Evolutionary conservation across 495 filamentous ascomycete species (phyloP), one percentile per base, ranked within the genome.

Genomic region (Tuber microsphaerosporum): DNA sequence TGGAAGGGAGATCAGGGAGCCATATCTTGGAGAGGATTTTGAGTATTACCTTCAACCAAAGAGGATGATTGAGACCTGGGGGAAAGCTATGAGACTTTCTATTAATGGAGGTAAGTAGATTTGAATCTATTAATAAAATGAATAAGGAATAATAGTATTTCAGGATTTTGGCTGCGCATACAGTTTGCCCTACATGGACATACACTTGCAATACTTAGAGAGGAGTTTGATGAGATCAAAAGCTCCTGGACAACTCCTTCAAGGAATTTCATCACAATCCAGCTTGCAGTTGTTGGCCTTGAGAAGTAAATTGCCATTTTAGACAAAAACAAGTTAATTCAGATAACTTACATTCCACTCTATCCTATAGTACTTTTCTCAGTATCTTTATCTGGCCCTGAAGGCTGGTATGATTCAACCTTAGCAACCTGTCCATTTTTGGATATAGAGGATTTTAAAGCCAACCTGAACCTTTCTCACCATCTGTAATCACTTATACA

Each of bases 111-210:
- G 42, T 37, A 22, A 43, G 72, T 45, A 14, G 34, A 26, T 68
- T 56, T 56, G 17, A 43, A 73, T 6, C 69, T 73, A 71, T 42
- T 39, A 39, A 73, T 48, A 34, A 73, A 69, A 34, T 9, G 41
- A 19, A 39, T 42, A 46, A 68, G 45, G 19, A 73, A 45, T 73
- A 71, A 71, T 37, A 48, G 39, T 73, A 0, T 0, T 26, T 2
- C 12, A 22, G 26, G 51, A 7, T 43, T 73, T 12, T 70, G 43
- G 61, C 19, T 76, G 12, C 0, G 42, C 0, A 39, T 73, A 0
- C 43, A 76, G 26, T 76, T 76, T 70, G 71, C 61, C 5, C 41
- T 76, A 1, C 44, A 76, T 26, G 61, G 75, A 2, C 71, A 76
- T 73, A 2, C 14, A 1, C 5, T 76, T 12, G 44, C 65, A 4